Conservation (phyloP, 2,329 filamentous ascomycete genomes). For the Phoma herbarum region DNA sequence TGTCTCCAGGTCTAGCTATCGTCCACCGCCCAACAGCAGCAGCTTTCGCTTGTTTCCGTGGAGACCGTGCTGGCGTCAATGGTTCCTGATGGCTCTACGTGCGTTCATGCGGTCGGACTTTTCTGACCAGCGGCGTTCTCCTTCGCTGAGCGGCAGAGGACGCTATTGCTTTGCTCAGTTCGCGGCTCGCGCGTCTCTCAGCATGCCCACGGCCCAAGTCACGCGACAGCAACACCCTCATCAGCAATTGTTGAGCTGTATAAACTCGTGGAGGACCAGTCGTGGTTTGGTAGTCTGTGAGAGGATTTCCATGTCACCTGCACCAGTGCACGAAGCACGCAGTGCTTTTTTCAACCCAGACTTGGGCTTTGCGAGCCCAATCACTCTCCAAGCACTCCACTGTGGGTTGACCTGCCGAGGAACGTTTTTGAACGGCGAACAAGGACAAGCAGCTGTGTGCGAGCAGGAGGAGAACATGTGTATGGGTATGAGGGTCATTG, state of each 20-base stretch:
- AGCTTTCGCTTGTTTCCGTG: slow-evolving; percentile 11
- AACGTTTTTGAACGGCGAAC: background rate
- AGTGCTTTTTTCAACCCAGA: background rate
- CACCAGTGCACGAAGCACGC: background rate
- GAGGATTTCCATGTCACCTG: background rate
- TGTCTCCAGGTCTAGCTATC: slow-evolving; percentile 13
- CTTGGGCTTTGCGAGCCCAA: background rate
- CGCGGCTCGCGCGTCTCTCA: slow-evolving; percentile 13
- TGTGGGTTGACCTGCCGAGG: background rate
- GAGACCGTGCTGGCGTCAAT: slow-evolving; percentile 13
- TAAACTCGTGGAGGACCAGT: background rate
- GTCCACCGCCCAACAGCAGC: slow-evolving; percentile 15
- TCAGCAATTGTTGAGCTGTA: background rate
- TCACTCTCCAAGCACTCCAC: background rate
- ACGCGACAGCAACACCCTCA: slow-evolving; percentile 1
- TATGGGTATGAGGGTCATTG: background rate
- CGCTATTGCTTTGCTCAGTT: slow-evolving; percentile 6
- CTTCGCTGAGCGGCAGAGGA: slow-evolving; percentile 7
- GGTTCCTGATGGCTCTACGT: slow-evolving; percentile 4
- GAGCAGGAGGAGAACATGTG: background rate
- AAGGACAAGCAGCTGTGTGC: background rate
- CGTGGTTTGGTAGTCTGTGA: background rate
- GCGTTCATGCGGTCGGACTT: slow-evolving; percentile 17
- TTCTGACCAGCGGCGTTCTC: slow-evolving; percentile 1
- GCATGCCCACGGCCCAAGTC: slow-evolving; percentile 1